These are phyloP conservation scores for Fusarium heterosporum DNA, from an alignment of 2,329 filamentous ascomycete species.

Conservation along the genomic window DNA sequence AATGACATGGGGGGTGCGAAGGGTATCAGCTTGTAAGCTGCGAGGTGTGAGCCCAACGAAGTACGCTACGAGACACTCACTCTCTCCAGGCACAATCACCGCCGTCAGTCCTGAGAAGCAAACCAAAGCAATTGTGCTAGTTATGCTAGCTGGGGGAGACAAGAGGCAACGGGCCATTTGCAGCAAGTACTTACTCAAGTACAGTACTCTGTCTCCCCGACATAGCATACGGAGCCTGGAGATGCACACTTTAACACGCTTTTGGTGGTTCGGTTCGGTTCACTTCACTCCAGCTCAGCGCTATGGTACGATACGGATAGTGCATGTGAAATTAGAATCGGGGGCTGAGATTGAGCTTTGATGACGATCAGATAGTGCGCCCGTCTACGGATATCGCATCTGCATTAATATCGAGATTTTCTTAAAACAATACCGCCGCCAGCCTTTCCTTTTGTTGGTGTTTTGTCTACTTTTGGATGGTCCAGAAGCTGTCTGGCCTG, in stretches of 20 bases:
- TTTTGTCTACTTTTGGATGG: no score
- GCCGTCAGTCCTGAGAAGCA: conserved; percentile 2
- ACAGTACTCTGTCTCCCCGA: background rate
- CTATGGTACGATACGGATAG: background rate
- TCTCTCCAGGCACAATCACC: conserved; percentile 32
- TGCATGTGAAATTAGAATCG: background rate
- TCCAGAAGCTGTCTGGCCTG: conserved; percentile 11
- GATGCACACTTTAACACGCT: background rate
- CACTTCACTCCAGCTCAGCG: no score
- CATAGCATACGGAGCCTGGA: conserved; percentile 20
- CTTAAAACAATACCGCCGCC: conserved; percentile 1
- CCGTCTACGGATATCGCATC: conserved; percentile 5
- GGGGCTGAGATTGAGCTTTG: no score
- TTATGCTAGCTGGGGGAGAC: conserved; percentile 23
- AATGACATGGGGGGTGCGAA: conserved; percentile 28
- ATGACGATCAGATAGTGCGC: conserved; percentile 1
- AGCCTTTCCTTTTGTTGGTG: background rate
- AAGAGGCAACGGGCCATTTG: conserved; percentile 32
- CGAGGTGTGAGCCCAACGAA: conserved; percentile 25
- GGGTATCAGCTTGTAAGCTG: background rate
- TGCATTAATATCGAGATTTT: conserved; percentile 1
- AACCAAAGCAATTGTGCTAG: conserved; percentile 32
- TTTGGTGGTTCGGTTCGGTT: conserved; percentile 14
- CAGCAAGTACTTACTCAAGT: conserved; percentile 2
- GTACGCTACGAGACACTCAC: conserved; percentile 26